Evolutionary conservation across 371 early-diverging fungal species (phyloP).

Genomic region (Phascolomyces articulosus): DNA sequence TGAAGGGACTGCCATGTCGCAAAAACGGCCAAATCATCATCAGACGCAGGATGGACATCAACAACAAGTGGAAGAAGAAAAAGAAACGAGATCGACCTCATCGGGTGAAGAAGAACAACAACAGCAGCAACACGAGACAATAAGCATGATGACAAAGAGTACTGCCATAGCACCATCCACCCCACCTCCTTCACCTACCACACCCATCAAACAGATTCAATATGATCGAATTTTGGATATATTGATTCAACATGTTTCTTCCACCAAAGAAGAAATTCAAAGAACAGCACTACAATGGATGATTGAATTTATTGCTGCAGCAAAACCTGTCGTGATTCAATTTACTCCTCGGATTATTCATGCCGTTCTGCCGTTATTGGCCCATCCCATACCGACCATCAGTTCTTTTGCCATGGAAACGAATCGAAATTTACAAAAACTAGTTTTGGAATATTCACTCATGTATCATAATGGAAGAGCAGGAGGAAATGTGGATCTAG

Average conservation of each 20-base stretch:
- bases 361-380: slow-evolving; percentile 77
- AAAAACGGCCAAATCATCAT: not conserved
- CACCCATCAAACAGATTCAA: slow-evolving; percentile 40
- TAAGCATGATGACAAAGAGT: slow-evolving; percentile 27
- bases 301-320: slow-evolving; percentile 76
- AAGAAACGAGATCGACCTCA: too few species aligned
- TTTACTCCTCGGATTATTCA: slow-evolving; percentile 74
- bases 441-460: slow-evolving; percentile 56
- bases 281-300: slow-evolving; percentile 86
- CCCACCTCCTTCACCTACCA: too few species aligned
- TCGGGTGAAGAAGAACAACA: too few species aligned
- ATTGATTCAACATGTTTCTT: slow-evolving; percentile 74
- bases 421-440: slow-evolving; percentile 69
- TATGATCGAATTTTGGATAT: slow-evolving; percentile 79
- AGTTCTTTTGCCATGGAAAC: slow-evolving; percentile 70
- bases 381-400: slow-evolving; percentile 68
- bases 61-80: too few species aligned
- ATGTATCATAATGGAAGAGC: too few species aligned
- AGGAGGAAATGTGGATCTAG: not conserved
- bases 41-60: not conserved
- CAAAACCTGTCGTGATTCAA: slow-evolving; percentile 76
- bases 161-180: too few species aligned
- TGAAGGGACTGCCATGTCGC: not conserved
- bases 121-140: slow-evolving; percentile 5
- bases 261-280: slow-evolving; percentile 84